phyloP scores from a whole-genome alignment of 306 rosid species.

The Pyrus communis region DNA sequence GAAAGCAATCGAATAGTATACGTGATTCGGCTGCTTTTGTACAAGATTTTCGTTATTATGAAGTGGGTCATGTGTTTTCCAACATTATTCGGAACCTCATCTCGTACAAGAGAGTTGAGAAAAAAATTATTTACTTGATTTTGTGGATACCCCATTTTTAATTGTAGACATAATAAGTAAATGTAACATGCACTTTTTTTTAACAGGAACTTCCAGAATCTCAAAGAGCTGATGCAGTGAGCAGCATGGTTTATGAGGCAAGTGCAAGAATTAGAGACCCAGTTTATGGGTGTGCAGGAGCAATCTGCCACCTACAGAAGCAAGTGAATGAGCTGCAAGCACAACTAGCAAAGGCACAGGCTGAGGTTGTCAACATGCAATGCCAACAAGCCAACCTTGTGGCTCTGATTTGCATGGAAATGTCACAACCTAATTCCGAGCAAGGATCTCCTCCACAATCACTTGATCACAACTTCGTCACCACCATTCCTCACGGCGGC shows the following conservation, averaged over 20 bases:
- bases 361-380: constrained; percentile 72
- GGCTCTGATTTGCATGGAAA: constrained; percentile 70
- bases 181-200: not conserved
- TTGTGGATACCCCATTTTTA: not conserved
- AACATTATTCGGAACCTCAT: not conserved
- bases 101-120: not conserved
- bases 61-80: not conserved
- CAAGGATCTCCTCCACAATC: constrained; percentile 44
- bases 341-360: constrained; percentile 86
- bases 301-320: constrained; percentile 75
- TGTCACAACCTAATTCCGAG: constrained; percentile 35
- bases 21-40: not conserved
- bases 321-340: constrained; percentile 82
- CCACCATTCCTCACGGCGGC: constrained; percentile 11
- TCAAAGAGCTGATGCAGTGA: constrained; percentile 90
- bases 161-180: not conserved
- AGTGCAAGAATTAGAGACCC: constrained; percentile 90
- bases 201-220: constrained; percentile 80
- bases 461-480: constrained; percentile 28
- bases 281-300: constrained; percentile 81
- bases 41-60: not conserved
- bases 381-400: constrained; percentile 75
- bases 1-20: too few species aligned
- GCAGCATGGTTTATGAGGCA: constrained; percentile 95
- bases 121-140: too few species aligned